Conservation (phyloP, 2,329 filamentous ascomycete genomes). For the Cercospora nicotianae region DNA sequence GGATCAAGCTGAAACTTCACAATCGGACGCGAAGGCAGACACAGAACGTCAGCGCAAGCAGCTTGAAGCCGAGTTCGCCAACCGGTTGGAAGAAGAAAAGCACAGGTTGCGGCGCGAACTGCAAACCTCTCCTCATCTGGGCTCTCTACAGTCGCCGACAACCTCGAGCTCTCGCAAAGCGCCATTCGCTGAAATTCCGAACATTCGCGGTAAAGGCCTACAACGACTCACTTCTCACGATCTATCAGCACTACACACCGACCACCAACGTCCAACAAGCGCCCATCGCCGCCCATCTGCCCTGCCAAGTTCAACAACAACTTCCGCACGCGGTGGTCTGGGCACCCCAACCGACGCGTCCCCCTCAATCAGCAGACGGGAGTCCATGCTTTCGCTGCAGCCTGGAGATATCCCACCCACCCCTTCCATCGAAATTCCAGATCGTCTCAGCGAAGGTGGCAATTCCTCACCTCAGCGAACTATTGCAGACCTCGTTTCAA, state of each 20-base stretch:
- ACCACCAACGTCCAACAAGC: slow-evolving; percentile 36
- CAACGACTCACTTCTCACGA: slow-evolving; percentile 36
- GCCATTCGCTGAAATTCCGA: slow-evolving; percentile 33
- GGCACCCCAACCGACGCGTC: slow-evolving; percentile 29
- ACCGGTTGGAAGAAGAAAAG: slow-evolving; percentile 65
- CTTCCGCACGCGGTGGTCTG: slow-evolving; percentile 6
- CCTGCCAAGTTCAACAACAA: slow-evolving; percentile 25
- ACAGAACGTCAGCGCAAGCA: slow-evolving; percentile 60
- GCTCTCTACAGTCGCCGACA: slow-evolving; percentile 42
- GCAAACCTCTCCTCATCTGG: slow-evolving; percentile 29
- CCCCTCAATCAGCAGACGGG: slow-evolving; percentile 44
- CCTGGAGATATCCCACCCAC: slow-evolving; percentile 41
- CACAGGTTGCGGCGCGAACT: slow-evolving; percentile 56
- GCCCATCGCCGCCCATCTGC: slow-evolving; percentile 32
- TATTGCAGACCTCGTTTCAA: slow-evolving; percentile 55
- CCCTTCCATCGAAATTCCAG: slow-evolving; percentile 51
- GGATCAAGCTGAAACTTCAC: slow-evolving; percentile 62
- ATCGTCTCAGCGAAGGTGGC: slow-evolving; percentile 53
- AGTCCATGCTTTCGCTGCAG: slow-evolving; percentile 46
- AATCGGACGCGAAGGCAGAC: slow-evolving; percentile 59
- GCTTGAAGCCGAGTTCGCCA: slow-evolving; percentile 57
- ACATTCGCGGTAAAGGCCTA: slow-evolving; percentile 29
- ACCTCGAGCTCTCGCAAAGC: slow-evolving; percentile 42
- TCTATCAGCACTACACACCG: slow-evolving; percentile 27
- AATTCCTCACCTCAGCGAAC: slow-evolving; percentile 67